Evolutionary conservation across 1,139 yeast genomes (phyloP).

Genomic region (Magnusiomyces sp.): DNA sequence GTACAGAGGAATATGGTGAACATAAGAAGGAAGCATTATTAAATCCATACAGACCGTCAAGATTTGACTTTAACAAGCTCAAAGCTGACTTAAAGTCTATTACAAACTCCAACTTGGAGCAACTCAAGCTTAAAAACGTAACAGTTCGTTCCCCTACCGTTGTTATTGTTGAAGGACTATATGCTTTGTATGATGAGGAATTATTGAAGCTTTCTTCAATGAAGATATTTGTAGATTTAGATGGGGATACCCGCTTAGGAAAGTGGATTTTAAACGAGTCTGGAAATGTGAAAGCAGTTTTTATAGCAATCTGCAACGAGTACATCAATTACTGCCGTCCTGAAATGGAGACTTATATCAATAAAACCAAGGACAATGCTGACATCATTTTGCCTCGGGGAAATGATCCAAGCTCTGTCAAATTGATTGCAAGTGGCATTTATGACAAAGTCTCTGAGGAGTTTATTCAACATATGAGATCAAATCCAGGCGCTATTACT

Average conservation of each 20-base stretch:
- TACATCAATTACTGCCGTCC: constrained; percentile 35
- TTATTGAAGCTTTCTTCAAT: constrained; percentile 54
- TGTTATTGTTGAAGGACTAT: constrained; percentile 65
- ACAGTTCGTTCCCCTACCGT: constrained; percentile 27
- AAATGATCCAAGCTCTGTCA: constrained; percentile 49
- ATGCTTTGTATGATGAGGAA: constrained; percentile 61
- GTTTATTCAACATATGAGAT: constrained; percentile 7
- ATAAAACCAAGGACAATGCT: constrained; percentile 60
- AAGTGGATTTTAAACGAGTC: constrained; percentile 47
- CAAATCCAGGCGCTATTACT: not conserved
- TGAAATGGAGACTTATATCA: constrained; percentile 67
- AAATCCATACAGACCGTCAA: constrained; percentile 22
- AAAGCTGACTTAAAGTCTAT: constrained; percentile 20
- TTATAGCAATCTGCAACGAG: constrained; percentile 46
- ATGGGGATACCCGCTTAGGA: constrained; percentile 73
- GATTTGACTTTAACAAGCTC: constrained; percentile 36
- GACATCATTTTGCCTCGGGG: constrained; percentile 78
- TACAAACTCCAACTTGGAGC: not conserved
- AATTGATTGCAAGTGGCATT: constrained; percentile 70
- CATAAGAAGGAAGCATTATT: not conserved
- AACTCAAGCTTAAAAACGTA: constrained; percentile 3
- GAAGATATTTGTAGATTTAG: constrained; percentile 75
- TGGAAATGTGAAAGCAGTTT: constrained; percentile 24
- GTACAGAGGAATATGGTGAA: constrained; percentile 10
- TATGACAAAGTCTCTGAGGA: constrained; percentile 35